A percentile compares a stretch with the other conserved stretches of the same genome.
phyloP scores from a whole-genome alignment of 177 flowering plant genomes.

The Telopea speciosissima region DNA sequence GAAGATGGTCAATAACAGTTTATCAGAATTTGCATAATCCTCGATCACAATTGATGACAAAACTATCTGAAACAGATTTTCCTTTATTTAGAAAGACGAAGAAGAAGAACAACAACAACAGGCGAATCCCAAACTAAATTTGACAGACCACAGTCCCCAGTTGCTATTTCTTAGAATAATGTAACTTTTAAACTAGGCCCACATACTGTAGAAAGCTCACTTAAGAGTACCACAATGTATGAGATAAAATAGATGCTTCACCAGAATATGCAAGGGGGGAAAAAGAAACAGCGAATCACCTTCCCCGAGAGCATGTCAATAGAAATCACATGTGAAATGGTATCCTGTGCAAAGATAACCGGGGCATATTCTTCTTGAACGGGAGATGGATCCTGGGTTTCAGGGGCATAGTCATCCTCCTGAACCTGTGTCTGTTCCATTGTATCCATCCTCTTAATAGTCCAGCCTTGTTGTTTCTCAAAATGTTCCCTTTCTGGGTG shows the following conservation, averaged over 20 bases:
- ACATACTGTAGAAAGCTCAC: neutral
- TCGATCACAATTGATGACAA: neutral
- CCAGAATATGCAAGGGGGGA: neutral
- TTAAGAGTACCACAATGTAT: neutral
- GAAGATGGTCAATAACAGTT: neutral
- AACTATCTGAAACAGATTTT: neutral
- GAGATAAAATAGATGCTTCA: neutral
- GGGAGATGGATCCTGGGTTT: slow-evolving; percentile 58
- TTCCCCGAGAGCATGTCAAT: slow-evolving; percentile 87
- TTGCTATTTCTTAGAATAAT: neutral
- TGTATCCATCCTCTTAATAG: slow-evolving; percentile 75
- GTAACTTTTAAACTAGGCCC: neutral
- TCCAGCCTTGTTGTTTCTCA: slow-evolving; percentile 92
- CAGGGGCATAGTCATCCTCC: slow-evolving; percentile 52
- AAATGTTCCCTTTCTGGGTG: slow-evolving; percentile 80
- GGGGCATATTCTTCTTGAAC: slow-evolving; percentile 93
- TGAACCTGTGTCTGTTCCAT: slow-evolving; percentile 60
- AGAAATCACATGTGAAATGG: slow-evolving; percentile 76
- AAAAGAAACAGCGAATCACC: slow-evolving; percentile 32
- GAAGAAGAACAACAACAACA: neutral
- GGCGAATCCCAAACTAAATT: neutral
- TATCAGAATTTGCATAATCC: neutral
- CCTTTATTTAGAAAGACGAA: too few species aligned
- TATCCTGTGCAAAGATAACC: slow-evolving; percentile 94
- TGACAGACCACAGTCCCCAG: neutral